A percentile compares a stretch with the other conserved stretches of the same genome.
These are phyloP conservation scores for Cryptococcus neoformans DNA, from an alignment of 1,284 basidiomycete genomes.

Conservation along the genomic window DNA sequence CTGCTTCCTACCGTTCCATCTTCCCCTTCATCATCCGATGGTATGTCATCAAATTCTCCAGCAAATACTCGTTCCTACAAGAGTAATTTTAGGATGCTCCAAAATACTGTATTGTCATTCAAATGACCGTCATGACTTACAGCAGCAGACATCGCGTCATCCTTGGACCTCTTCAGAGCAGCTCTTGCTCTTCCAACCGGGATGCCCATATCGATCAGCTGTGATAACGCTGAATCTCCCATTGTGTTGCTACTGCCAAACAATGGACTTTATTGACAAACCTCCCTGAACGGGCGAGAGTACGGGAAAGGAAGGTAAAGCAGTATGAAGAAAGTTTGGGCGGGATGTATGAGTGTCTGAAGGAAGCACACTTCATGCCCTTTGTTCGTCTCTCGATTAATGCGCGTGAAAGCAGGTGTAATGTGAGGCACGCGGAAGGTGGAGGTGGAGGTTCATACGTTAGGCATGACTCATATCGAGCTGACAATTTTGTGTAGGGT, in stretches of 20 bases:
- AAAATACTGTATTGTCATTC: not conserved
- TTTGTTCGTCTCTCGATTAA: too few relatives aligned
- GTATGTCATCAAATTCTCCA: conserved; percentile 70
- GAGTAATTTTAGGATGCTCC: not conserved
- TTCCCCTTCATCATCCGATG: conserved; percentile 52
- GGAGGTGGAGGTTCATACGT: too few relatives aligned
- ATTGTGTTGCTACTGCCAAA: not conserved
- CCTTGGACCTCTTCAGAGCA: conserved; percentile 67
- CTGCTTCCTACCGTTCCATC: conserved; percentile 1
- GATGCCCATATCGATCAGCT: conserved; percentile 57
- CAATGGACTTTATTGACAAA: too few relatives aligned
- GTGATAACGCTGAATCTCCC: conserved; percentile 19
- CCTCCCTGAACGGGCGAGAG: too few relatives aligned
- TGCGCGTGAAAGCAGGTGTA: too few relatives aligned
- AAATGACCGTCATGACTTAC: conserved; percentile 53
- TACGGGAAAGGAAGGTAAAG: too few relatives aligned
- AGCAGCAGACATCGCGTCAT: conserved; percentile 83
- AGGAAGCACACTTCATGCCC: too few relatives aligned
- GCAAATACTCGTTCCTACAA: conserved; percentile 52
- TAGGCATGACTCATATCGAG: too few relatives aligned
- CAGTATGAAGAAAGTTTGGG: too few relatives aligned
- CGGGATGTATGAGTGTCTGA: too few relatives aligned
- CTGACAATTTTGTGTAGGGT: too few relatives aligned
- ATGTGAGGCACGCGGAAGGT: too few relatives aligned
- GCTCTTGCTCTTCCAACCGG: conserved; percentile 69